Conservation (phyloP, 1,139 yeast genomes). For the Saccharomyces pastorianus region DNA sequence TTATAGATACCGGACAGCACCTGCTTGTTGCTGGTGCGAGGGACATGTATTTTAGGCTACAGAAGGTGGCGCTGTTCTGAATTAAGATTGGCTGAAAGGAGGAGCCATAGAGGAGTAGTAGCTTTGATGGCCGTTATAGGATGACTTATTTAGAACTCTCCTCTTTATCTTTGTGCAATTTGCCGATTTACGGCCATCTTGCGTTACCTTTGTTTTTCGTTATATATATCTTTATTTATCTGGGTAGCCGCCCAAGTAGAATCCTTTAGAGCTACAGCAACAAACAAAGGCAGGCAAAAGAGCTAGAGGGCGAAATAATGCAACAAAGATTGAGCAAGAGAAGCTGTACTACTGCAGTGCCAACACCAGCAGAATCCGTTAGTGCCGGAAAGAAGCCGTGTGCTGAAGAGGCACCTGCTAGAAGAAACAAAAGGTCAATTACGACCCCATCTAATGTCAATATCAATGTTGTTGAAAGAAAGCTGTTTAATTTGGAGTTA, state of each 20-base stretch:
- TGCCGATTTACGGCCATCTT: background rate
- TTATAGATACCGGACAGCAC: background rate
- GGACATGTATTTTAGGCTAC: background rate
- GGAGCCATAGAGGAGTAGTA: background rate
- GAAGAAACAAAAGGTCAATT: background rate
- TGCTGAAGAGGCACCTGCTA: background rate
- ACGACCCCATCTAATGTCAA: background rate
- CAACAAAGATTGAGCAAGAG: background rate
- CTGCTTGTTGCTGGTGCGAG: background rate
- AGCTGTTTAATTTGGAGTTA: background rate
- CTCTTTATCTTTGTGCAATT: background rate
- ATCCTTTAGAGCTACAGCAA: background rate
- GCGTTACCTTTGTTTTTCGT: background rate
- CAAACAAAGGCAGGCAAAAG: background rate
- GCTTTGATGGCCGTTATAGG: background rate
- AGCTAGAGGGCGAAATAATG: background rate
- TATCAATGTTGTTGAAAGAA: background rate
- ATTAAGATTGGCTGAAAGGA: background rate
- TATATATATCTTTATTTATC: background rate
- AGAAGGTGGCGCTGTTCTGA: background rate
- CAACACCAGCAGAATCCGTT: background rate
- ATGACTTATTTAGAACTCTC: background rate
- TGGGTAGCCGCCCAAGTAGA: background rate
- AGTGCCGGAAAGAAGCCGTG: background rate
- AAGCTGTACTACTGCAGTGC: background rate